These are phyloP conservation scores for Sclerotinia glacialis DNA, from an alignment of 2,329 filamentous ascomycete species.

Conservation along the genomic window DNA sequence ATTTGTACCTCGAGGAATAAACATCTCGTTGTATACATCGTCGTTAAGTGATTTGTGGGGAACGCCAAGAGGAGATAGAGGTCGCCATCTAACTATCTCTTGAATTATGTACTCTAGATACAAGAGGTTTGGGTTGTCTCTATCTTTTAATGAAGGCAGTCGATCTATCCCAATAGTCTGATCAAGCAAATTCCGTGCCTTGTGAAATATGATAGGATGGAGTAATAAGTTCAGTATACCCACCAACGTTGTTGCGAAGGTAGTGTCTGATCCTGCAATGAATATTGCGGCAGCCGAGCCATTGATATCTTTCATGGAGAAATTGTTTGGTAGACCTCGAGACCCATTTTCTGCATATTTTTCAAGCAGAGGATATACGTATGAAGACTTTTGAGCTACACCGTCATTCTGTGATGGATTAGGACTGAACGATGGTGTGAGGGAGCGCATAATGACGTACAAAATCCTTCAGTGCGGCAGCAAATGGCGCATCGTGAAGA, in stretches of 20 bases:
- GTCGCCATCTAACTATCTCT: slow-evolving; percentile 47
- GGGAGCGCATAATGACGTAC: background rate
- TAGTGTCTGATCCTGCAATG: slow-evolving; percentile 45
- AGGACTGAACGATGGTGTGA: background rate
- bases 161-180: slow-evolving; percentile 41
- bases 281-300: slow-evolving; percentile 48
- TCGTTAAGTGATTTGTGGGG: slow-evolving; percentile 55
- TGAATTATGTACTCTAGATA: slow-evolving; percentile 49
- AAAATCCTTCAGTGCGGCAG: slow-evolving; percentile 20
- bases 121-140: slow-evolving; percentile 39
- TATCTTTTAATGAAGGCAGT: slow-evolving; percentile 38
- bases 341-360: background rate
- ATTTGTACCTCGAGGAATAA: slow-evolving; percentile 55
- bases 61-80: slow-evolving; percentile 50
- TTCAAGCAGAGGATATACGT: slow-evolving; percentile 21
- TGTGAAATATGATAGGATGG: slow-evolving; percentile 45
- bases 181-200: slow-evolving; percentile 49
- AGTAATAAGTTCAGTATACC: slow-evolving; percentile 43
- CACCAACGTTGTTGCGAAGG: slow-evolving; percentile 44
- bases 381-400: slow-evolving; percentile 10
- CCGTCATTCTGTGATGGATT: slow-evolving; percentile 23
- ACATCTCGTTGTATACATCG: slow-evolving; percentile 55
- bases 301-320: slow-evolving; percentile 42
- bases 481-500: slow-evolving; percentile 47
- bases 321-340: slow-evolving; percentile 19